phyloP scores from a whole-genome alignment of 208 protist genomes.

The Leptomonas pyrrhocoris region DNA sequence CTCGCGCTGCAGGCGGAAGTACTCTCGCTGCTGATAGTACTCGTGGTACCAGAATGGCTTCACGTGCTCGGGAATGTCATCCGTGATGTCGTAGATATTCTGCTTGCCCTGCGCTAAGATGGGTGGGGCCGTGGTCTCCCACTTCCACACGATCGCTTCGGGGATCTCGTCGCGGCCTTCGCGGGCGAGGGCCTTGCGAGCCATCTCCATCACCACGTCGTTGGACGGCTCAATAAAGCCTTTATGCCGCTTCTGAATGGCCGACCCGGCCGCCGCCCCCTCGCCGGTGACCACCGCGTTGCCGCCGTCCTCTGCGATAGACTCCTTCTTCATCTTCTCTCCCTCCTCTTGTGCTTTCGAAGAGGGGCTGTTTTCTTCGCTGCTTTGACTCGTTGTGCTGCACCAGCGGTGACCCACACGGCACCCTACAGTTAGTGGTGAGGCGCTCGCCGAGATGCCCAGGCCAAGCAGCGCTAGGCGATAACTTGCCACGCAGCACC shows the following conservation, averaged over 20 bases:
- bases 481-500: conserved; percentile 18
- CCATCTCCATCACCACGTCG: conserved; percentile 87
- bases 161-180: conserved; percentile 78
- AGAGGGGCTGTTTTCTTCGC: no score
- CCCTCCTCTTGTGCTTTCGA: background rate
- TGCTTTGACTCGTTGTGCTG: conserved; percentile 3
- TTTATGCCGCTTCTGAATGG: conserved; percentile 40
- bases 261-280: conserved; percentile 2
- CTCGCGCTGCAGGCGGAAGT: conserved; percentile 83
- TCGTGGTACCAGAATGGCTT: conserved; percentile 89
- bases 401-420: conserved; percentile 18
- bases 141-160: conserved; percentile 78
- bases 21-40: conserved; percentile 90
- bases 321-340: conserved; percentile 9
- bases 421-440: background rate
- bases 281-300: background rate
- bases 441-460: background rate
- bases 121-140: conserved; percentile 74
- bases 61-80: conserved; percentile 88
- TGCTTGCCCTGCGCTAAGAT: conserved; percentile 81
- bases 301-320: conserved; percentile 4
- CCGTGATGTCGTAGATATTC: conserved; percentile 85
- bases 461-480: conserved; percentile 12
- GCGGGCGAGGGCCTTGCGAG: conserved; percentile 75
- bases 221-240: conserved; percentile 84